A percentile compares a stretch with the other conserved stretches of the same genome.
These are phyloP conservation scores for Cystobasidiopsis lactophilus DNA, from an alignment of 768 basidiomycete species.

Conservation along the genomic window DNA sequence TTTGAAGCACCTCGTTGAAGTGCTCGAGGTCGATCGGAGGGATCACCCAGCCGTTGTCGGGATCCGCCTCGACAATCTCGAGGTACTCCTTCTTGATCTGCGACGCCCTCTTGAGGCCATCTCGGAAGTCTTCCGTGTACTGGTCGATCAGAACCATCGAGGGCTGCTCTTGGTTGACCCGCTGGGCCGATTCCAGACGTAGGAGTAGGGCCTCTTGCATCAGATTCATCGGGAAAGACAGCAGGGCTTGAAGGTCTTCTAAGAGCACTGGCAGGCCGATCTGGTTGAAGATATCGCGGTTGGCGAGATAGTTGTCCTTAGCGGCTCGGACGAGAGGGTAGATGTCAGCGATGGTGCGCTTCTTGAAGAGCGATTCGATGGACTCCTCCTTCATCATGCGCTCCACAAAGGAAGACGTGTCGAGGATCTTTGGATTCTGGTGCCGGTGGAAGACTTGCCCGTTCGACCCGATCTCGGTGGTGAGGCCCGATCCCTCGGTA, in stretches of 20 bases:
- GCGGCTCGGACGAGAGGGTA: constrained; percentile 65
- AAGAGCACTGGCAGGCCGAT: constrained; percentile 86
- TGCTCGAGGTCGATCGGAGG: constrained; percentile 72
- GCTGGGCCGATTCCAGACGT: constrained; percentile 42
- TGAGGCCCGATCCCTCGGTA: background rate
- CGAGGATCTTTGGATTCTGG: constrained; percentile 3
- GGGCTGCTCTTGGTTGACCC: constrained; percentile 69
- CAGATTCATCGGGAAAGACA: constrained; percentile 88
- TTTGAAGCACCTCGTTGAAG: constrained; percentile 71
- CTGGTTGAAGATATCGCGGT: constrained; percentile 48
- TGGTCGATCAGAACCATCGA: constrained; percentile 80
- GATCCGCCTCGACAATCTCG: constrained; percentile 69
- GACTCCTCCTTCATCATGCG: constrained; percentile 84
- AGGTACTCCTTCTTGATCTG: constrained; percentile 88
- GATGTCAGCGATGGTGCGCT: constrained; percentile 41
- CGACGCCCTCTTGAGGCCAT: constrained; percentile 74
- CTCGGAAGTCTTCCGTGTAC: constrained; percentile 74
- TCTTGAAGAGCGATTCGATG: constrained; percentile 85
- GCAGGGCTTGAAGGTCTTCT: constrained; percentile 65
- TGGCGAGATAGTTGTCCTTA: constrained; percentile 63
- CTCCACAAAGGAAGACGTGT: constrained; percentile 53
- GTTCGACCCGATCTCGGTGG: background rate
- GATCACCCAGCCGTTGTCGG: constrained; percentile 64
- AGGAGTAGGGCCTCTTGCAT: constrained; percentile 76
- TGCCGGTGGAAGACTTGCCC: background rate